phyloP scores from a whole-genome alignment of 208 protist genomes.

The Trypanosoma mega region DNA sequence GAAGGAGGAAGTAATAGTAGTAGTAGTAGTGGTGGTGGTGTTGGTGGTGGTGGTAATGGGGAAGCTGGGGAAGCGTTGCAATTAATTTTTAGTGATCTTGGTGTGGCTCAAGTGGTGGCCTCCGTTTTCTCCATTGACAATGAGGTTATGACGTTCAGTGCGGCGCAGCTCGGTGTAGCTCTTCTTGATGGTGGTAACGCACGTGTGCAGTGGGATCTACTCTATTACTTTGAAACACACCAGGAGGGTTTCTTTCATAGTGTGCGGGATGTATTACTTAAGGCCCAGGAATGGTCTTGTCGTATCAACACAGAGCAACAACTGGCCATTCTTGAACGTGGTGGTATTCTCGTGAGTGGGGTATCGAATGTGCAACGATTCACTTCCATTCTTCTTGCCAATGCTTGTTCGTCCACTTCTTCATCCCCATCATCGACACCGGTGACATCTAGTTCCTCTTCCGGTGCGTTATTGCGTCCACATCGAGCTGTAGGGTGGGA shows the following conservation, averaged over 20 bases:
- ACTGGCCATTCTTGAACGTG: slow-evolving; percentile 58
- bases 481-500: slow-evolving; percentile 50
- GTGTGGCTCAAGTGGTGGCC: slow-evolving; percentile 53
- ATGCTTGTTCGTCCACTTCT: neutral
- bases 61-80: slow-evolving; percentile 48
- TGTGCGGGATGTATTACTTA: slow-evolving; percentile 51
- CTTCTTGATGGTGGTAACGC: slow-evolving; percentile 80
- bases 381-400: slow-evolving; percentile 10
- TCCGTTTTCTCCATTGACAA: slow-evolving; percentile 50
- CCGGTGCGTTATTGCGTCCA: neutral
- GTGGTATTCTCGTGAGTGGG: slow-evolving; percentile 9
- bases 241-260: slow-evolving; percentile 81
- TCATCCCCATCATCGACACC: slow-evolving; percentile 1
- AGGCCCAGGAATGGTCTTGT: slow-evolving; percentile 43
- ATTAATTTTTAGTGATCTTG: slow-evolving; percentile 52
- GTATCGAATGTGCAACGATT: slow-evolving; percentile 4
- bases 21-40: neutral
- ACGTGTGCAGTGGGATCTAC: slow-evolving; percentile 49
- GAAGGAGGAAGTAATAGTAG: neutral
- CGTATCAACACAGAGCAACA: slow-evolving; percentile 60
- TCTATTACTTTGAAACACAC: slow-evolving; percentile 62
- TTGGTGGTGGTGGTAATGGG: slow-evolving; percentile 1
- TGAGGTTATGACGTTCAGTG: slow-evolving; percentile 64
- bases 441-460: too few species aligned
- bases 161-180: slow-evolving; percentile 53